Evolutionary conservation across 2,329 filamentous ascomycete species (phyloP).

Genomic region (Aspergillus quadrilineatus): DNA sequence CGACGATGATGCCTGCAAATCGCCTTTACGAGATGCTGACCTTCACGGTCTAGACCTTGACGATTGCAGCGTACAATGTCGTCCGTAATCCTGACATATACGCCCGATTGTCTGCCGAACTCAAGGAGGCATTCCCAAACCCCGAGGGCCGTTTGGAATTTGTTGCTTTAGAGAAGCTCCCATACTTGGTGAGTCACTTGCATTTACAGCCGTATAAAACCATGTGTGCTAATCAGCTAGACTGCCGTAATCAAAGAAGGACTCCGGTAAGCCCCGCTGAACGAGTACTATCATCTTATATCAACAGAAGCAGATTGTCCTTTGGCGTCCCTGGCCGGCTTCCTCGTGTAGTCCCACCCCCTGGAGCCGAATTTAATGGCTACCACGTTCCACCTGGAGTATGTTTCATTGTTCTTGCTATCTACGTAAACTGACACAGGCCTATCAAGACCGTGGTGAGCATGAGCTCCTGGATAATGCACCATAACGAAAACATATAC

Average conservation of each 20-base stretch:
- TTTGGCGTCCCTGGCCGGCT: slow-evolving; percentile 36
- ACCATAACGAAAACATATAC: slow-evolving; percentile 35
- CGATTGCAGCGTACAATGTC: slow-evolving; percentile 31
- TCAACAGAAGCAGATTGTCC: slow-evolving; percentile 23
- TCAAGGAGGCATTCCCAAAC: slow-evolving; percentile 33
- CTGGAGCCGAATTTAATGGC: slow-evolving; percentile 32
- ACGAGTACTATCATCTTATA: not conserved
- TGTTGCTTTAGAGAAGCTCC: slow-evolving; percentile 34
- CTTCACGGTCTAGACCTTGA: slow-evolving; percentile 19
- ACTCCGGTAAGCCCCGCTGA: slow-evolving; percentile 26
- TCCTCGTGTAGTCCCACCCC: slow-evolving; percentile 33
- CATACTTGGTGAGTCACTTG: slow-evolving; percentile 29
- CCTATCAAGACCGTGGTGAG: slow-evolving; percentile 24
- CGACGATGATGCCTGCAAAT: not conserved
- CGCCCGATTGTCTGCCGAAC: slow-evolving; percentile 25
- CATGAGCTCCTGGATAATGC: slow-evolving; percentile 37
- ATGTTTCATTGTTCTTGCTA: not conserved
- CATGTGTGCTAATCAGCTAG: slow-evolving; percentile 15
- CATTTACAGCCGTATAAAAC: too few relatives aligned
- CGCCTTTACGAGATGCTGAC: not conserved
- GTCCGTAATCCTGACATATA: slow-evolving; percentile 30
- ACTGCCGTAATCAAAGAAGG: slow-evolving; percentile 39
- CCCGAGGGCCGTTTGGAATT: slow-evolving; percentile 25
- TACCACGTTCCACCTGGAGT: slow-evolving; percentile 34
- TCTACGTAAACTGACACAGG: not conserved